Evolutionary conservation across 2,329 filamentous ascomycete genomes (phyloP).

Genomic region (Rhytidhysteron rufulum): DNA sequence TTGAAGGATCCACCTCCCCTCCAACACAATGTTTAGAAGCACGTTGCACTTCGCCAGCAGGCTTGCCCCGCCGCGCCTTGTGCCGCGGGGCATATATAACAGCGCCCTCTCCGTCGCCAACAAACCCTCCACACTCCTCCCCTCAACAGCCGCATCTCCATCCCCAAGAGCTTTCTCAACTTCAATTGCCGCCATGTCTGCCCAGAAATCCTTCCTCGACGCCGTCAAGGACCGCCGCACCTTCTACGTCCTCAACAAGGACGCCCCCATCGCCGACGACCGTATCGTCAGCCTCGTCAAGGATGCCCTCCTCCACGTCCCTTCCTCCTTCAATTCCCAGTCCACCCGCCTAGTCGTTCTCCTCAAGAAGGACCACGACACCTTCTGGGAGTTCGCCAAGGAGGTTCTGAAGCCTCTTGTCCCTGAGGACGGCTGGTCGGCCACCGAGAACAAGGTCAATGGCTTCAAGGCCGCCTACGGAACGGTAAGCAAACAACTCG

Average conservation of each 20-base stretch:
- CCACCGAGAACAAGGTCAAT: constrained; percentile 48
- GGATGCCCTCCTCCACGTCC: constrained; percentile 62
- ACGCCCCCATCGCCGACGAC: constrained; percentile 54
- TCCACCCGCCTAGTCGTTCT: constrained; percentile 74
- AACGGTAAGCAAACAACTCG: constrained; percentile 59
- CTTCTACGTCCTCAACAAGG: constrained; percentile 65
- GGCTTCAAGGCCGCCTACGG: constrained; percentile 71
- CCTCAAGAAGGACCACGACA: constrained; percentile 76
- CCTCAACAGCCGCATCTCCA: neutral
- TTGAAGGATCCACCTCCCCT: no score
- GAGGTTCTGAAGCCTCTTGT: constrained; percentile 66
- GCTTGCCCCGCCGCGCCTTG: no score
- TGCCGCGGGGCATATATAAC: no score
- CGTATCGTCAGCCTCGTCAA: constrained; percentile 62
- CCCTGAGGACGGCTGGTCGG: constrained; percentile 59
- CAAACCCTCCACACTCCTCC: neutral
- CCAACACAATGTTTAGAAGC: no score
- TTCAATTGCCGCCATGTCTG: constrained; percentile 33
- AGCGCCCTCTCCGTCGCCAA: no score
- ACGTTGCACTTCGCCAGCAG: no score
- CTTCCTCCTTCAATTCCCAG: constrained; percentile 87
- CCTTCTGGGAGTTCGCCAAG: constrained; percentile 74
- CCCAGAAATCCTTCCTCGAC: constrained; percentile 53
- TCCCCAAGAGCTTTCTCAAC: constrained; percentile 5
- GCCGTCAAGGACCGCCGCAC: constrained; percentile 66